Evolutionary conservation across 23 red algal genomes (phyloP), one percentile per base, ranked within the genome.

Genomic region (Gracilaria caudata): DNA sequence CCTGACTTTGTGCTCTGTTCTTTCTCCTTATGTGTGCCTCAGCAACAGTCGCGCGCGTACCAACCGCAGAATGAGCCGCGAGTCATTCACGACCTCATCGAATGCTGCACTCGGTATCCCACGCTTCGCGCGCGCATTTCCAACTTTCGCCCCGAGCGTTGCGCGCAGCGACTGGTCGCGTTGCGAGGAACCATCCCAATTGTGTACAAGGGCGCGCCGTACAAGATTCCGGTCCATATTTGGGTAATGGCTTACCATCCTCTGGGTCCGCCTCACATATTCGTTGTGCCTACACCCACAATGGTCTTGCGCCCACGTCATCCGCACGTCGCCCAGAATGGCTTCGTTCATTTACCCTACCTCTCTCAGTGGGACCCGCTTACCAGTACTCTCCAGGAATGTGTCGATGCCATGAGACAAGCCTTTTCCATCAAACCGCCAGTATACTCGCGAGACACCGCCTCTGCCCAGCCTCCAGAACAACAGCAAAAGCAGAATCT

Each of bases 371-470:
- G 82, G 82, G 82, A 86, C 55, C 82, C 82, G 44, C 49, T 51
- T 45, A 60, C 57, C 37, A 68, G 57, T 34, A 39, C 82, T 23
- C 38, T 86, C 14, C 17, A 75, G 28, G 59, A 47, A 25, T 73
- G 57, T 28, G 65, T 86, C 35, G 64, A 68, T 16, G 68, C 64
- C 43, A 86, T 86, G 82, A 70, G 39, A 4, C 82, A 66, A 55
- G 82, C 66, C 64, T 86, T 86, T n/a, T 73, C 82, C 30, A 37
- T 66, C 39, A 66, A 86, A 19, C 82, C 82, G 13, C 82, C 82
- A 13, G 82, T 86, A 6, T 68, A 86, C 44, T 86, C 82, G 4
- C 43, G 39, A 0, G 56, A 40, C n/a, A 34, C 45, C 11, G 24
- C 24, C 14, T 17, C 24, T 3, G 12, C 44, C 3, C 43, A 46